Evolutionary conservation across 176 grass and related monocot genomes (phyloP).

Genomic region (Musa beccarii): DNA sequence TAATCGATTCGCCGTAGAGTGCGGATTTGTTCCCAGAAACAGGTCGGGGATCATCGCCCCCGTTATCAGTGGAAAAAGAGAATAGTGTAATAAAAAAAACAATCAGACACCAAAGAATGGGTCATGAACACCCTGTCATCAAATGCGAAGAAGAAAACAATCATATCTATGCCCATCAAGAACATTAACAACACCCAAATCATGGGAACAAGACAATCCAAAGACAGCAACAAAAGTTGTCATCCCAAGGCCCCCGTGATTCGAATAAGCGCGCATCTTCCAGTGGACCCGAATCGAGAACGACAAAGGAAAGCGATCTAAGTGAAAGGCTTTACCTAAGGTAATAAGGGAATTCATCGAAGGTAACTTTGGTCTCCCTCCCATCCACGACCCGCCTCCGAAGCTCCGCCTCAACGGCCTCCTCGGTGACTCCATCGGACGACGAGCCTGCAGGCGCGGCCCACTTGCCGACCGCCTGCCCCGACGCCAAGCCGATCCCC

Average conservation of each 20-base stretch:
- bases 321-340: conserved; percentile 39
- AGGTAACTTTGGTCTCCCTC: conserved; percentile 53
- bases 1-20: not conserved
- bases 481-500: conserved; percentile 47
- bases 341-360: conserved; percentile 79
- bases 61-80: not conserved
- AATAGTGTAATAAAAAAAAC: not conserved
- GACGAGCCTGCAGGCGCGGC: conserved; percentile 8
- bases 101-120: not conserved
- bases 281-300: not conserved
- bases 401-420: conserved; percentile 66
- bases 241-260: too few relatives aligned
- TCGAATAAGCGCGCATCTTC: not conserved
- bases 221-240: not conserved
- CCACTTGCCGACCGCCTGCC: conserved; percentile 26
- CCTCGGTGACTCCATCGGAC: conserved; percentile 15
- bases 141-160: not conserved
- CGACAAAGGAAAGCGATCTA: not conserved
- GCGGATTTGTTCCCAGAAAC: too few relatives aligned
- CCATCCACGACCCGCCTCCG: conserved; percentile 56
- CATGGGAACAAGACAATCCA: conserved; percentile 4
- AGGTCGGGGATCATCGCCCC: not conserved
- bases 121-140: not conserved
- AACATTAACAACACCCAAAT: conserved; percentile 2
- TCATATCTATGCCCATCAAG: not conserved